Evolutionary conservation across 768 basidiomycete species (phyloP).

Genomic region (Suillus subaureus): DNA sequence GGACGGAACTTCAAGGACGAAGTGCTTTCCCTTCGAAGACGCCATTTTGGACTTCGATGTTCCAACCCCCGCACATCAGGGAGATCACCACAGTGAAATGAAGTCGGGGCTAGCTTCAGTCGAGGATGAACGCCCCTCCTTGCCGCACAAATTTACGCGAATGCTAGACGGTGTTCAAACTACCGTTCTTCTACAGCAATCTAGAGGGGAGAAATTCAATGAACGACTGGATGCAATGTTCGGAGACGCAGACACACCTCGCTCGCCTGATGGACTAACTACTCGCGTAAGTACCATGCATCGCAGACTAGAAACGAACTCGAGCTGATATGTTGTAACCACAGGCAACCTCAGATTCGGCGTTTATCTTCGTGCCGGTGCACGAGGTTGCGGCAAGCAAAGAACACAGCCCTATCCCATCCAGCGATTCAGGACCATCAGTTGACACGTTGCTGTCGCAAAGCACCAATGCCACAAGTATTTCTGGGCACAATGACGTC

Average conservation of each 20-base stretch:
- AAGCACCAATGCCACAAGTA: not conserved
- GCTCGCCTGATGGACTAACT: not conserved
- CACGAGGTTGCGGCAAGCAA: not conserved
- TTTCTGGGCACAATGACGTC: not conserved
- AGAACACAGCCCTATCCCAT: not conserved
- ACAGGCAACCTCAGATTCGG: not conserved
- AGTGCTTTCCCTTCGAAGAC: not conserved
- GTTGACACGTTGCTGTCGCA: not conserved
- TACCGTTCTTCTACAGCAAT: not conserved
- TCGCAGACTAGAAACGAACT: not conserved
- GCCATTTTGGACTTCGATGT: not conserved
- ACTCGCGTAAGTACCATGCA: not conserved
- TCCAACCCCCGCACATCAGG: not conserved
- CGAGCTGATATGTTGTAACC: not conserved
- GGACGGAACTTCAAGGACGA: not conserved
- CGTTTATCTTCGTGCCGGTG: not conserved
- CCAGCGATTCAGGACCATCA: not conserved
- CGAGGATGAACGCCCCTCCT: not conserved
- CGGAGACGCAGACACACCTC: not conserved
- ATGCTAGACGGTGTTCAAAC: not conserved
- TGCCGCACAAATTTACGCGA: not conserved
- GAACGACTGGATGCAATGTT: conserved; percentile 1
- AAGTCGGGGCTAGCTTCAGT: not conserved
- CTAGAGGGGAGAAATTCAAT: conserved; percentile 1
- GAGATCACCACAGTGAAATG: not conserved